These are phyloP conservation scores for Trichoderma guizhouense DNA, from an alignment of 2,329 filamentous ascomycete genomes.

Conservation along the genomic window DNA sequence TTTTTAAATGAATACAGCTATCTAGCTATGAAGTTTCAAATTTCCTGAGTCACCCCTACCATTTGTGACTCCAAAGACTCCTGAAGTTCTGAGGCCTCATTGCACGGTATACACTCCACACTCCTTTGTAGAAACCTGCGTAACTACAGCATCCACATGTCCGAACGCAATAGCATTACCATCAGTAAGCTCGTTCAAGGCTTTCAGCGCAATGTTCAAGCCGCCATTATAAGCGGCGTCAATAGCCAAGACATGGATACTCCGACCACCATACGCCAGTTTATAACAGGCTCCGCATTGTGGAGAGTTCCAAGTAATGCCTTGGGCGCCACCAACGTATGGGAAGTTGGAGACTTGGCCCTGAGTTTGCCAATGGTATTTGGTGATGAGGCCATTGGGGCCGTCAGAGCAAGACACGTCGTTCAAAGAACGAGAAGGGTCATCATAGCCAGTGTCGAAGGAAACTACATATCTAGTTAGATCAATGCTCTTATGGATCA, in stretches of 20 bases:
- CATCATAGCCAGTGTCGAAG: constrained; percentile 71
- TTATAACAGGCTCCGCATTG: constrained; percentile 59
- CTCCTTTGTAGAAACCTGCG: constrained; percentile 39
- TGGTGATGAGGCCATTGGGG: constrained; percentile 61
- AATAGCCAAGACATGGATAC: constrained; percentile 54
- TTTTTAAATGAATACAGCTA: not conserved
- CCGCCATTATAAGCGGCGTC: constrained; percentile 45
- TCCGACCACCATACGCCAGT: constrained; percentile 48
- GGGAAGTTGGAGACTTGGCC: constrained; percentile 49
- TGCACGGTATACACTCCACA: constrained; percentile 37
- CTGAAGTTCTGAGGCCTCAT: not conserved
- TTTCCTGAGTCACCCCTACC: not conserved
- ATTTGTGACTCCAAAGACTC: not conserved
- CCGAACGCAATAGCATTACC: constrained; percentile 49
- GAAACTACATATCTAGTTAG: constrained; percentile 46
- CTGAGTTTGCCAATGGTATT: constrained; percentile 56
- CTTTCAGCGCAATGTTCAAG: constrained; percentile 54
- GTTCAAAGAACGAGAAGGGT: constrained; percentile 50
- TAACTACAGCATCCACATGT: constrained; percentile 48
- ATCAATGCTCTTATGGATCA: not conserved
- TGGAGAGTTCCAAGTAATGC: constrained; percentile 55
- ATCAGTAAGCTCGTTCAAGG: constrained; percentile 55
- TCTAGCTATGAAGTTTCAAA: not conserved
- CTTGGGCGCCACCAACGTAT: constrained; percentile 52
- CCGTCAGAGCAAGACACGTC: constrained; percentile 66